Percentiles rank a stretch among this genome's conserved stretches.
phyloP scores from a whole-genome alignment of 768 basidiomycete genomes.

The Inosperma sp. region DNA sequence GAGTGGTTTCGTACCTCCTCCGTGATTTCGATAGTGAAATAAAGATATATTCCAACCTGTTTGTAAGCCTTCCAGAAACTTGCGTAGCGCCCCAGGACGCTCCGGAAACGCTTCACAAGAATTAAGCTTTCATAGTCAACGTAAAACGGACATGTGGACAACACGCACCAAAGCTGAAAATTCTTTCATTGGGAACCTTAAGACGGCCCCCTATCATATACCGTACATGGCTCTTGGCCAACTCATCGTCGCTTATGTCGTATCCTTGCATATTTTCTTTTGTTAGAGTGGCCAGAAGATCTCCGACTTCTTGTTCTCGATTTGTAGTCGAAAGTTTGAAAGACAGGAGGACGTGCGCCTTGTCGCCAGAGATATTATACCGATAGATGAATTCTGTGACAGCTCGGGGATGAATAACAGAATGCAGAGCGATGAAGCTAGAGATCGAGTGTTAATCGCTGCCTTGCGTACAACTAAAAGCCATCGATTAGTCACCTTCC shows the following conservation, averaged over 20 bases:
- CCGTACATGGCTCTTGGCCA: constrained; percentile 90
- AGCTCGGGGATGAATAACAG: constrained; percentile 81
- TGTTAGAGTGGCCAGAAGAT: constrained; percentile 60
- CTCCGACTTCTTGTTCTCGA: constrained; percentile 56
- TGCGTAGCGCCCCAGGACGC: constrained; percentile 83
- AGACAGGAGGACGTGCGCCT: constrained; percentile 86
- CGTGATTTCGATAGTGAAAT: constrained; percentile 98
- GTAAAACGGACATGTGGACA: constrained; percentile 1
- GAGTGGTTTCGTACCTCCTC: constrained; percentile 61
- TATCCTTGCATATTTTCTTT: constrained; percentile 70
- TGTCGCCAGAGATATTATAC: constrained; percentile 60
- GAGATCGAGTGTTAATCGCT: background rate
- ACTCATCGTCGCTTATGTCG: constrained; percentile 92
- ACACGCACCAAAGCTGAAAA: constrained; percentile 87
- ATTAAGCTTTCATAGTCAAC: constrained; percentile 2
- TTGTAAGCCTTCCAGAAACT: constrained; percentile 81
- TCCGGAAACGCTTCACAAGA: constrained; percentile 82
- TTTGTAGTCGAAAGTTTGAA: constrained; percentile 71
- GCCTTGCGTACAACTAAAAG: background rate
- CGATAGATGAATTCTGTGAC: constrained; percentile 97
- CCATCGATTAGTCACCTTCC: constrained; percentile 60
- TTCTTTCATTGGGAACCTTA: constrained; percentile 73
- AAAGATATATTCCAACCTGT: constrained; percentile 91
- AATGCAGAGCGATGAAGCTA: constrained; percentile 87
- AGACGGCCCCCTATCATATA: constrained; percentile 92